Evolutionary conservation across 2,329 filamentous ascomycete genomes (phyloP), one percentile per base, ranked within the genome.

Genomic region (Lachnellula hyalina): DNA sequence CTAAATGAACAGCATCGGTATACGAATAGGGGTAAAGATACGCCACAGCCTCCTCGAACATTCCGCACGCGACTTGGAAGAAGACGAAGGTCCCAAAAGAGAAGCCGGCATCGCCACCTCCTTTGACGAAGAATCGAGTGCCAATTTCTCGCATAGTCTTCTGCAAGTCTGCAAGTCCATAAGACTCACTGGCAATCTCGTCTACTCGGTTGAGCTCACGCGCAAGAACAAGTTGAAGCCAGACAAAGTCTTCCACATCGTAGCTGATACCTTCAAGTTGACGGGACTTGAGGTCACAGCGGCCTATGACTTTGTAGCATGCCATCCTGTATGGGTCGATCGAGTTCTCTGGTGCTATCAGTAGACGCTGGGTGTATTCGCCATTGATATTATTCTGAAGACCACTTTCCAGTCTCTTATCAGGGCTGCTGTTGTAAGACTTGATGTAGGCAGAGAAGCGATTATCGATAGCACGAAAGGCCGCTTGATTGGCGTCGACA

Each of bases 251-350:
- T 65, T 86, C 82, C 56, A 87, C 14, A 79, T 82, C 64, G 81
- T 82, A 57, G 15, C 54, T 58, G 36, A 87, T 73, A 46, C 80
- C 80, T 23, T 85, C 83, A 32, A 87, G 71, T 62, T 78, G 83
- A 59, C 85, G 81, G 70, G 85, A 84, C 67, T 75, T 77, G 25
- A 88, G 74, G 65, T 87, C 85, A 63, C 84, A 86, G 46, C 85
- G 90, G 46, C 95, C 94, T 64, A 99, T 87, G 58, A 99, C 86
- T 78, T 99, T 97, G 79, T 97, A 97, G 71, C 94, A 96, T 47
- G 93, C 92, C 84, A 96, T 92, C 52, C 91, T 86, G 75, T 95
- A 99, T 25, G 94, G 94, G 70, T 99, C 94, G 60, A 95, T 85
- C 1, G 89, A 89, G 68, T 92, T 87, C 55, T 94, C 89, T 0